Percentiles rank a stretch among this genome's conserved stretches.
These are phyloP conservation scores for Cytospora piceae DNA, from an alignment of 2,329 filamentous ascomycete species.

Conservation along the genomic window DNA sequence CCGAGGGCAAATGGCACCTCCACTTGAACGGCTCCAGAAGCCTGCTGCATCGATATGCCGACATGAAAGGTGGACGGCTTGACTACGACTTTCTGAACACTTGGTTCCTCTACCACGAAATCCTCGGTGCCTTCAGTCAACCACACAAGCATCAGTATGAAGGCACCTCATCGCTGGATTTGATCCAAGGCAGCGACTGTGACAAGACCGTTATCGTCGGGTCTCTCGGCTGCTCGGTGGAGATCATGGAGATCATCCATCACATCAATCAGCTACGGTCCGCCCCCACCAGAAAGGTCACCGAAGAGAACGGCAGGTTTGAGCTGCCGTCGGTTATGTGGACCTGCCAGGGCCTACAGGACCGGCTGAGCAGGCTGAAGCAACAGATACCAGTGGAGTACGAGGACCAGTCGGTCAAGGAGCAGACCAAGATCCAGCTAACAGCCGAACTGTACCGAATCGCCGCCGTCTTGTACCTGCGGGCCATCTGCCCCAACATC, in stretches of 20 bases:
- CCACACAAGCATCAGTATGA: slow-evolving; percentile 35
- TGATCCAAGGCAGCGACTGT: slow-evolving; percentile 38
- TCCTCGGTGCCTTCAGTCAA: slow-evolving; percentile 49
- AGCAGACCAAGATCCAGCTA: slow-evolving; percentile 40
- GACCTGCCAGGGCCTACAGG: slow-evolving; percentile 37
- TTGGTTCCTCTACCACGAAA: slow-evolving; percentile 54
- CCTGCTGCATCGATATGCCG: slow-evolving; percentile 37
- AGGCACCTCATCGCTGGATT: slow-evolving; percentile 36
- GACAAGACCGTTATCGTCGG: slow-evolving; percentile 47
- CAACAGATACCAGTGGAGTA: slow-evolving; percentile 38
- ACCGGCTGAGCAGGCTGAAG: slow-evolving; percentile 34
- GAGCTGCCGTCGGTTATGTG: slow-evolving; percentile 33
- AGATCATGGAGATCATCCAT: slow-evolving; percentile 49
- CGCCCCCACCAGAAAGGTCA: slow-evolving; percentile 3
- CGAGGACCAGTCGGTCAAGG: slow-evolving; percentile 28
- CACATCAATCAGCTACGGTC: slow-evolving; percentile 45
- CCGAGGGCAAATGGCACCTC: slow-evolving; percentile 50
- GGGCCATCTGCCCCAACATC: slow-evolving; percentile 36
- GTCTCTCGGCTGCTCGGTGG: slow-evolving; percentile 51
- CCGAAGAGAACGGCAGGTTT: slow-evolving; percentile 3
- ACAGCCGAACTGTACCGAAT: slow-evolving; percentile 57
- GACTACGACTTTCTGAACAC: slow-evolving; percentile 46
- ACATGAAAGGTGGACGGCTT: slow-evolving; percentile 36
- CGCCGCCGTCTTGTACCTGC: slow-evolving; percentile 42
- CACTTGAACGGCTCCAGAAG: slow-evolving; percentile 49